phyloP scores from a whole-genome alignment of 306 rosid species.

The Cucurbita pepo region DNA sequence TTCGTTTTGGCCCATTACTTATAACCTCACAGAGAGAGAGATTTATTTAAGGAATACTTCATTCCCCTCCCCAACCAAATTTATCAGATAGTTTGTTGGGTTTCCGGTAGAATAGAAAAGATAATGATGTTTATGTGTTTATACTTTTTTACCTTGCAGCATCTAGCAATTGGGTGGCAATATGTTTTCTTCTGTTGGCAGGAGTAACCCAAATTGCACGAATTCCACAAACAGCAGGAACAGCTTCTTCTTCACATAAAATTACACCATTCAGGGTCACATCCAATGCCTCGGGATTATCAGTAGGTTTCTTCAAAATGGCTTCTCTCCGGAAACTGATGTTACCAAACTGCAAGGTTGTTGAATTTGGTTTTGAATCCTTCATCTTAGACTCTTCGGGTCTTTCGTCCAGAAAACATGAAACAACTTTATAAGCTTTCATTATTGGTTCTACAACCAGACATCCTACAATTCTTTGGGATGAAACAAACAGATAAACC shows the following conservation, averaged over 20 bases:
- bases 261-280: conserved; percentile 26
- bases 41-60: too few relatives aligned
- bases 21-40: too few relatives aligned
- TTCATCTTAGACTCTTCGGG: conserved; percentile 8
- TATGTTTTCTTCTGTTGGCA: conserved; percentile 51
- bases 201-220: conserved; percentile 84
- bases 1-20: too few relatives aligned
- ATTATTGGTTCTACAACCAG: conserved; percentile 52
- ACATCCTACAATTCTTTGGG: conserved; percentile 45
- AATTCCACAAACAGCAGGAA: conserved; percentile 56
- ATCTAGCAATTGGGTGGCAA: conserved; percentile 59
- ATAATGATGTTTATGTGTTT: neutral
- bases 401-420: conserved; percentile 19
- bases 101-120: neutral
- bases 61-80: neutral
- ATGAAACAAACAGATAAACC: conserved; percentile 55
- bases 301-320: conserved; percentile 15
- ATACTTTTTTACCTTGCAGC: conserved; percentile 40
- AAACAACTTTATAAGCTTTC: conserved; percentile 47
- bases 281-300: conserved; percentile 19
- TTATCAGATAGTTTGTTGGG: neutral
- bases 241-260: conserved; percentile 39
- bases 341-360: conserved; percentile 51
- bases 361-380: conserved; percentile 12
- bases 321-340: conserved; percentile 53